Percentiles rank a stretch among this genome's conserved stretches.
Conservation (phyloP, 176 grass and related monocot species). For the Eragrostis nindensis region DNA sequence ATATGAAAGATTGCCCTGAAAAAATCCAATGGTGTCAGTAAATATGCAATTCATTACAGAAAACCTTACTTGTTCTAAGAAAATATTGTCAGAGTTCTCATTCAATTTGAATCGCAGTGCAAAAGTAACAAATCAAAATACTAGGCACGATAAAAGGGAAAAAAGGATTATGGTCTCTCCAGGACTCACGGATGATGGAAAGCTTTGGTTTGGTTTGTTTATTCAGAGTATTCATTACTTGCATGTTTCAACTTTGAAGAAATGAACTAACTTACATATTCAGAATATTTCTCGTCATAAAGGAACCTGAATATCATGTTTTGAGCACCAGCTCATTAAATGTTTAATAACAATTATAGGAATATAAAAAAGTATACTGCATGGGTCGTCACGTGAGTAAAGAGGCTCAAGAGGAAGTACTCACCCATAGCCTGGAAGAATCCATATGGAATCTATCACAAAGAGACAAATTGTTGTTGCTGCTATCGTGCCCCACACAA, state of each 20-base stretch:
- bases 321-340: constrained; percentile 14
- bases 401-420: constrained; percentile 37
- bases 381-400: not conserved
- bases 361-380: constrained; percentile 18
- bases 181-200: not conserved
- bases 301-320: constrained; percentile 31
- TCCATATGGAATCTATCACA: constrained; percentile 71
- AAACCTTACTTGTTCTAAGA: not conserved
- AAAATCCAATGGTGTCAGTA: constrained; percentile 20
- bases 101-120: constrained; percentile 3
- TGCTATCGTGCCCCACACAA: constrained; percentile 71
- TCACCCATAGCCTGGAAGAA: constrained; percentile 84
- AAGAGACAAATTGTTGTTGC: constrained; percentile 67
- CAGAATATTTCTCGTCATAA: not conserved
- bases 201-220: not conserved
- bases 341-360: not conserved
- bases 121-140: constrained; percentile 15
- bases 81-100: constrained; percentile 2
- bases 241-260: constrained; percentile 24
- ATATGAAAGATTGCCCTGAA: constrained; percentile 81
- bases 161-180: not conserved
- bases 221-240: not conserved
- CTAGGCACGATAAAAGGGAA: not conserved
- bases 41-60: constrained; percentile 26
- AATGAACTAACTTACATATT: not conserved